Conservation (phyloP, 164 flowering plant species). For the Umbellularia californica region DNA sequence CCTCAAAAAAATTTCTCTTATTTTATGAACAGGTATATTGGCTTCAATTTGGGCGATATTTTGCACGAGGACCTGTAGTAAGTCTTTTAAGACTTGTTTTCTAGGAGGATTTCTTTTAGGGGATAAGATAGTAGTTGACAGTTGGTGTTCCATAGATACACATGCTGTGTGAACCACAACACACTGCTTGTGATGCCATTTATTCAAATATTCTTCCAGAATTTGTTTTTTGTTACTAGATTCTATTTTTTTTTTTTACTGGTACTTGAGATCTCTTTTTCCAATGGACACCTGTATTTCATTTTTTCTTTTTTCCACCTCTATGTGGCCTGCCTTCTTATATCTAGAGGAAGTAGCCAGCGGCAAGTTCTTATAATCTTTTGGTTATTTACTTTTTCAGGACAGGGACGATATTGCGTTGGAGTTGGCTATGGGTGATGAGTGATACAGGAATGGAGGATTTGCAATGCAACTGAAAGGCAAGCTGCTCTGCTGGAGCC, state of each 20-base stretch:
- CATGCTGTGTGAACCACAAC: background rate
- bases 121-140: background rate
- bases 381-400: slow-evolving; percentile 27
- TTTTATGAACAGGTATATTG: slow-evolving; percentile 70
- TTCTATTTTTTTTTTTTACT: background rate
- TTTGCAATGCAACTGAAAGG: background rate
- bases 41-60: slow-evolving; percentile 99
- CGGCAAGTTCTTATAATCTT: background rate
- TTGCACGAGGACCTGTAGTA: slow-evolving; percentile 92
- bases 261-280: background rate
- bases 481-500: background rate
- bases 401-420: slow-evolving; percentile 89
- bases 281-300: background rate
- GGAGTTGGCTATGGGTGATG: slow-evolving; percentile 84
- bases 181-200: background rate
- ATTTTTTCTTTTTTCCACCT: background rate
- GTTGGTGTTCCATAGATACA: background rate
- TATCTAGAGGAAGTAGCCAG: background rate
- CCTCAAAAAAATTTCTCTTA: background rate
- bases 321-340: background rate
- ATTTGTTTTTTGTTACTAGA: background rate
- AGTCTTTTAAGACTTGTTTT: slow-evolving; percentile 21
- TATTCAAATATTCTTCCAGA: background rate
- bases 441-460: slow-evolving; percentile 24
- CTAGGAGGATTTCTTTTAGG: background rate